These are phyloP conservation scores for Apiospora sp. DNA, from an alignment of 2,329 filamentous ascomycete species.

Conservation along the genomic window DNA sequence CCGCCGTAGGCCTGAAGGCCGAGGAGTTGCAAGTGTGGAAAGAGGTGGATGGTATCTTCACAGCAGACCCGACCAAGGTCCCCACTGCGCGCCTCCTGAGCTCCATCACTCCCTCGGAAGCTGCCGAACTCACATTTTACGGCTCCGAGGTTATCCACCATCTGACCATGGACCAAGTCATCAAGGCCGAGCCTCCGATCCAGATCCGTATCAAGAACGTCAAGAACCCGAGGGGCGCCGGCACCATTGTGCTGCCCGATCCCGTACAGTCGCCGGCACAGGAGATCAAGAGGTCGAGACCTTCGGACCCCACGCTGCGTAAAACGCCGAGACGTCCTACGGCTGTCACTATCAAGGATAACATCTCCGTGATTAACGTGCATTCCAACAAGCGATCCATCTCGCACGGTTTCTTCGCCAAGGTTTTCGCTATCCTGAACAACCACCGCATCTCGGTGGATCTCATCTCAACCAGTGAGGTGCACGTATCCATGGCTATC, in stretches of 20 bases:
- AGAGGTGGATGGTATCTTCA: constrained; percentile 96
- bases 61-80: constrained; percentile 81
- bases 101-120: constrained; percentile 91
- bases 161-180: constrained; percentile 96
- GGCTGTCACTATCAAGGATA: constrained; percentile 95
- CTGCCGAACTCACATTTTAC: constrained; percentile 93
- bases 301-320: constrained; percentile 55
- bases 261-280: constrained; percentile 60
- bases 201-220: constrained; percentile 92
- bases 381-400: constrained; percentile 97
- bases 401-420: constrained; percentile 94
- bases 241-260: constrained; percentile 86
- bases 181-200: constrained; percentile 80
- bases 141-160: constrained; percentile 98
- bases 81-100: constrained; percentile 90
- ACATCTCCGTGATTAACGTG: constrained; percentile 96
- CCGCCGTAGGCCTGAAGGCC: constrained; percentile 87
- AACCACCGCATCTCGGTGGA: constrained; percentile 89
- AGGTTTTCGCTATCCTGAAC: constrained; percentile 91
- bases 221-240: constrained; percentile 81
- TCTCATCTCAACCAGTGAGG: constrained; percentile 94
- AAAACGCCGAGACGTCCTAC: constrained; percentile 78
- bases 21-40: constrained; percentile 98
- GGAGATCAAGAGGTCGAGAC: constrained; percentile 63
- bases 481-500: constrained; percentile 96